Conservation (phyloP, 2,329 filamentous ascomycete species). For the Scedosporium apiospermum region DNA sequence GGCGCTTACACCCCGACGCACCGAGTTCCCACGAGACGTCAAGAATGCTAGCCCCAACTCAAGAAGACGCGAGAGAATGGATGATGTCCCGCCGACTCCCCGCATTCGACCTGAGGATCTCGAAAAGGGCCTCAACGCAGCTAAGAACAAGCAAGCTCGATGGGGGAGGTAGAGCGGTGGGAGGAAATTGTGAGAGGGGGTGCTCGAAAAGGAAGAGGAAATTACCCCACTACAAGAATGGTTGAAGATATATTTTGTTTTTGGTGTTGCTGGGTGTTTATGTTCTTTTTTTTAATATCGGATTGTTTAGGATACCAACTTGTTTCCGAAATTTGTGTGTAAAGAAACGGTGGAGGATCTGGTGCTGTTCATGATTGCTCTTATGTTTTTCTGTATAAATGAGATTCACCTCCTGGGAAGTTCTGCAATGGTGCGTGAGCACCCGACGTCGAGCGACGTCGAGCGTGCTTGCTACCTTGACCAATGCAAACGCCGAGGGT, state of each 20-base stretch:
- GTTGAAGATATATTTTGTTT: not conserved
- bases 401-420: too few species aligned
- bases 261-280: not conserved
- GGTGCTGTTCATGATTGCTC: not conserved
- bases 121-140: slow-evolving; percentile 43
- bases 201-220: not conserved
- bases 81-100: slow-evolving; percentile 52
- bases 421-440: not conserved
- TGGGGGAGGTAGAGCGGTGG: slow-evolving; percentile 14
- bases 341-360: not conserved
- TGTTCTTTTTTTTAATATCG: not conserved
- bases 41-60: slow-evolving; percentile 27
- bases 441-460: too few species aligned
- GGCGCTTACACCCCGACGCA: slow-evolving; percentile 51
- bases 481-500: too few species aligned
- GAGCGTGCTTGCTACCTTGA: too few species aligned
- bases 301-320: slow-evolving; percentile 11
- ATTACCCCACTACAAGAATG: too few species aligned
- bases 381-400: not conserved
- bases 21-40: slow-evolving; percentile 50
- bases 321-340: not conserved
- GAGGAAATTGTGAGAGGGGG: not conserved
- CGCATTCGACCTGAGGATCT: slow-evolving; percentile 44
- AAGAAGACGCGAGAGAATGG: slow-evolving; percentile 32
- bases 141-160: slow-evolving; percentile 22